Evolutionary conservation across 2,329 filamentous ascomycete genomes (phyloP), one percentile per base, ranked within the genome.

Genomic region (Fusarium proliferatum): DNA sequence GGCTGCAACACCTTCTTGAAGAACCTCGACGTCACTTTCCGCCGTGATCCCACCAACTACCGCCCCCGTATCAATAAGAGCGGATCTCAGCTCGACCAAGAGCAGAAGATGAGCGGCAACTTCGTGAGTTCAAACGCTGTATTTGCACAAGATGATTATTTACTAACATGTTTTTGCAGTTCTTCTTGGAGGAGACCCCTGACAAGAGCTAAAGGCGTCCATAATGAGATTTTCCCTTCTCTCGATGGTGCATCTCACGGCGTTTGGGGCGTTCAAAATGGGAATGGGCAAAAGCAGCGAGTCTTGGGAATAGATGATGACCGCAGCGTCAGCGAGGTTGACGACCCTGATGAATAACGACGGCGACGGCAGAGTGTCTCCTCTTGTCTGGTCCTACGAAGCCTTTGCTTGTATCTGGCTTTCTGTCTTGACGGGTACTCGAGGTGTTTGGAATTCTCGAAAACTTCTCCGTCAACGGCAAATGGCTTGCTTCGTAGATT

Each of bases 31-130:
- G 96, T 99, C 79, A 98, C 96, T 56, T 99, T 99, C 93, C 94
- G 96, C 80, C 95, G 97, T 82, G 96, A 99, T 81, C 96, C 97
- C 72, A 95, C 92, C 85, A 97, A 96, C 80, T 99, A 90, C 89
- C 92, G 96, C 71, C 96, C 97, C 72, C 94, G 97, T 85, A 99
- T 99, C 88, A 99, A 99, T 90, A 99, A 99, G 90, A 86, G 91
- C 80, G 92, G 95, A 84, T 96, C 93, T 81, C 96, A 99, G 87
- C 90, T 98, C 77, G 96, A 99, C 84, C 95, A 98, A 83, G 96
- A 98, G 82, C 96, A 99, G 89, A 99, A 99, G 89, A 78, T 95
- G 79, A 86, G 85, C 75, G 97, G 97, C 78, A 98, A 98, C 86
- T 99, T 93, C 87, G 92, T 94, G 87, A 87, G 91, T 89, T 52